Evolutionary conservation across 768 basidiomycete genomes (phyloP).

Genomic region (Leucosporidium yakuticum): DNA sequence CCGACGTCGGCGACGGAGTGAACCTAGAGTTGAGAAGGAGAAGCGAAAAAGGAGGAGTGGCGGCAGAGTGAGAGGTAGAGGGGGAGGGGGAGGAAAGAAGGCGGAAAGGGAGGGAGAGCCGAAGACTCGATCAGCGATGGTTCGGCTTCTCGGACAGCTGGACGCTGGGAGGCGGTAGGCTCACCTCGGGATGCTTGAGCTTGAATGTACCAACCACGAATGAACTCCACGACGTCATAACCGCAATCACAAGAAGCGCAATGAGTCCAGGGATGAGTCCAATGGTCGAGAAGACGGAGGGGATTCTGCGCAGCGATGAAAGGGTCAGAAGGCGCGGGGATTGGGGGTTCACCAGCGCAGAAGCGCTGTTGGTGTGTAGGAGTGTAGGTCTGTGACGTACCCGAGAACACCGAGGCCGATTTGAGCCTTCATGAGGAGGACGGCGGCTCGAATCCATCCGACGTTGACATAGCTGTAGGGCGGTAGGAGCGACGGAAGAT

Average conservation of each 20-base stretch:
- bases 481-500: not conserved
- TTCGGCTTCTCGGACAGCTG: too few species aligned
- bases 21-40: too few species aligned
- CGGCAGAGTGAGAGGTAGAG: too few species aligned
- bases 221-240: not conserved
- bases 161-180: too few species aligned
- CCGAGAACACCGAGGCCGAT: conserved; percentile 8
- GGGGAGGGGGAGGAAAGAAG: too few species aligned
- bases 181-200: conserved; percentile 4
- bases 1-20: not conserved
- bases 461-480: not conserved
- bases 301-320: not conserved
- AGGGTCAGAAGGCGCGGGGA: too few species aligned
- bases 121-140: too few species aligned
- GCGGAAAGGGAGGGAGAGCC: too few species aligned
- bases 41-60: too few species aligned
- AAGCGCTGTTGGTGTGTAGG: too few species aligned
- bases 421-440: conserved; percentile 43
- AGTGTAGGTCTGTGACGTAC: too few species aligned
- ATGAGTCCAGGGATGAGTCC: not conserved
- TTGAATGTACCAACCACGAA: conserved; percentile 29
- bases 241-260: not conserved
- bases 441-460: not conserved
- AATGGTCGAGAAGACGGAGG: conserved; percentile 1
- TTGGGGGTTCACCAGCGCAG: too few species aligned